Base-by-base conservation (phyloP, 108 stramenopile genomes). In the Craspedostauros australis region DNA sequence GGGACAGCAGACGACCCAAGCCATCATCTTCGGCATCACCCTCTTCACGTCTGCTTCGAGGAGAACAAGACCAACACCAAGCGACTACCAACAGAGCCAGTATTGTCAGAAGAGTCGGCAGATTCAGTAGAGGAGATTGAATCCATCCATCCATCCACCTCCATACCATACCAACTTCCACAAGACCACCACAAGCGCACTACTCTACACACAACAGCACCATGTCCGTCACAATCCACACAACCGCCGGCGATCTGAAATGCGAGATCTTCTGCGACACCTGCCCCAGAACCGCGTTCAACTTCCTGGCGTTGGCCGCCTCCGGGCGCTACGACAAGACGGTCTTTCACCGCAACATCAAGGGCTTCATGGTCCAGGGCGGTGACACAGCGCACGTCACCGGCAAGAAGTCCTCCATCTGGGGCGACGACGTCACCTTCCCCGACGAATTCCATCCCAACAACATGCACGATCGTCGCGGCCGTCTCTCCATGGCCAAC, bases 261-360 rank as follows among this genome's bases (percentile, higher is more conserved):
- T 70, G 94, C 32, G 98, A 98, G 59, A 74, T 99, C 20, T 95
- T 84, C 68, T 98, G 96, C 73, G 98, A 98, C 58, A 93, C 89
- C 4, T 93, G 82, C 19, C 98, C 94, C 4, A 64, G 84, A 45
- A 94, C 95, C 0, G 75, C 84, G 27, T 86, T 88, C 60, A 96
- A 98, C 54, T 94, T 96, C 60, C 60, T 95, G 4, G 94, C 91
- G 5, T 70, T 96, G 27, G 75, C 80, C 36, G 93, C 92, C 4
- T 69, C 73, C 29, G 93, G 93, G 2, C 80, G 86, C 50, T 99
- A 98, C 77, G 88, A 99, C 57, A 76, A 77, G 7, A 91, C 93
- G 0, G 69, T 66, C 14, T 98, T 99, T 56, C 98, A 99, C 67
- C 77, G 98, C 0, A 96, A 94, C 50, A 97, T 99, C 32, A 75